These are phyloP conservation scores for Ceratobasidium sp. DNA, from an alignment of 1,284 basidiomycete species.

Conservation along the genomic window DNA sequence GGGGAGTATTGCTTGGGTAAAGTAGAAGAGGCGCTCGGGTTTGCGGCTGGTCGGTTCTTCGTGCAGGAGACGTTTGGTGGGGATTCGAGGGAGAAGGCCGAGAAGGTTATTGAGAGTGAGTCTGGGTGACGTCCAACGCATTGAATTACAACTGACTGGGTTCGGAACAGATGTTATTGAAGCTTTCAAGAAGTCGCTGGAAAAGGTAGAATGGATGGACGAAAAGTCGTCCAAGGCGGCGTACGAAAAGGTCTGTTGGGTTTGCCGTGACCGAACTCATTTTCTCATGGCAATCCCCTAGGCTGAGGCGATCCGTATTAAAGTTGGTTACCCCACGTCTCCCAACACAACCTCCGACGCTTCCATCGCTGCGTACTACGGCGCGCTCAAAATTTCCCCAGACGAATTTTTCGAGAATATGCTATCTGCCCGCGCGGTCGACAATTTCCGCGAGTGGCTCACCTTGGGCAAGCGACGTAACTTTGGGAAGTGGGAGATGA, in stretches of 20 bases:
- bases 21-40: conserved; percentile 75
- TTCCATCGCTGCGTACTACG: conserved; percentile 78
- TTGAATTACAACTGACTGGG: neutral
- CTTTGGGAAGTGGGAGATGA: conserved; percentile 88
- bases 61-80: conserved; percentile 88
- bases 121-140: conserved; percentile 3
- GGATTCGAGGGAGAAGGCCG: conserved; percentile 82
- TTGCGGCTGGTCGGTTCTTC: conserved; percentile 81
- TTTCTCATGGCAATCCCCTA: conserved; percentile 50
- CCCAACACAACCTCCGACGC: conserved; percentile 62
- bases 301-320: conserved; percentile 82
- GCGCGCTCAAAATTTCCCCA: conserved; percentile 69
- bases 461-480: conserved; percentile 77
- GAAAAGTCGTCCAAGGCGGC: conserved; percentile 82
- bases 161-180: conserved; percentile 73
- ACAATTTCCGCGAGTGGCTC: conserved; percentile 59
- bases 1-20: conserved; percentile 76
- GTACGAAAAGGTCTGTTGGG: conserved; percentile 73
- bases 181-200: conserved; percentile 84
- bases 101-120: conserved; percentile 82
- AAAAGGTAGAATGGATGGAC: conserved; percentile 92
- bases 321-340: conserved; percentile 88
- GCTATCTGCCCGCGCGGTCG: conserved; percentile 66
- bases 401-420: conserved; percentile 88
- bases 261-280: neutral